Evolutionary conservation across 2,329 filamentous ascomycete genomes (phyloP).

Genomic region (Cytospora chrysosperma): DNA sequence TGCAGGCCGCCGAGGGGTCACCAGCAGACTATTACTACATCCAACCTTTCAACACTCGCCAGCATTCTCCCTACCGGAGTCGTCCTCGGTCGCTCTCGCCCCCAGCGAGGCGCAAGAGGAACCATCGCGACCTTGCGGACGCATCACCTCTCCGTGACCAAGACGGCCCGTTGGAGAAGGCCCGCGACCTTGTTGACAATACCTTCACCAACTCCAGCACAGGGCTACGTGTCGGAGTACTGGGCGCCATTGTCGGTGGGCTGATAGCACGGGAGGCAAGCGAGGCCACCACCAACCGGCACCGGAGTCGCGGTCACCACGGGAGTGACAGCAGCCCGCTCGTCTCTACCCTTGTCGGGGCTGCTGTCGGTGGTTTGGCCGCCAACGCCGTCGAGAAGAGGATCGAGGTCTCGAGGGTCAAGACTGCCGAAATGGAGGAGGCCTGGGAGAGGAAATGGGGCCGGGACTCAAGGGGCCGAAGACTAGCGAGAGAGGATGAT

Average conservation of each 20-base stretch:
- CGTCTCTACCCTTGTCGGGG: conserved; percentile 52
- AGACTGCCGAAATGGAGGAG: conserved; percentile 34
- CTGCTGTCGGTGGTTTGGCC: conserved; percentile 54
- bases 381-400: conserved; percentile 50
- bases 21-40: conserved; percentile 3
- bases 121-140: conserved; percentile 23
- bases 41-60: conserved; percentile 10
- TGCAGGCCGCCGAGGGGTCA: neutral
- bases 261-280: conserved; percentile 50
- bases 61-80: conserved; percentile 3
- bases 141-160: conserved; percentile 28
- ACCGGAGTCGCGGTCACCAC: conserved; percentile 20
- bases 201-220: conserved; percentile 49
- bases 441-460: conserved; percentile 37
- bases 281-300: conserved; percentile 34
- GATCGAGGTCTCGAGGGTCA: conserved; percentile 39
- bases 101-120: conserved; percentile 17
- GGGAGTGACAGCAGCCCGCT: conserved; percentile 36
- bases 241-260: conserved; percentile 56
- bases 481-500: conserved; percentile 7
- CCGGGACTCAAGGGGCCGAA: neutral
- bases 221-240: conserved; percentile 50
- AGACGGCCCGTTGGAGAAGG: conserved; percentile 40
- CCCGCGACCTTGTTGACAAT: conserved; percentile 42
- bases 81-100: conserved; percentile 27